Conservation (phyloP, 163 green algal genomes). For the Scenedesmus sp. region DNA sequence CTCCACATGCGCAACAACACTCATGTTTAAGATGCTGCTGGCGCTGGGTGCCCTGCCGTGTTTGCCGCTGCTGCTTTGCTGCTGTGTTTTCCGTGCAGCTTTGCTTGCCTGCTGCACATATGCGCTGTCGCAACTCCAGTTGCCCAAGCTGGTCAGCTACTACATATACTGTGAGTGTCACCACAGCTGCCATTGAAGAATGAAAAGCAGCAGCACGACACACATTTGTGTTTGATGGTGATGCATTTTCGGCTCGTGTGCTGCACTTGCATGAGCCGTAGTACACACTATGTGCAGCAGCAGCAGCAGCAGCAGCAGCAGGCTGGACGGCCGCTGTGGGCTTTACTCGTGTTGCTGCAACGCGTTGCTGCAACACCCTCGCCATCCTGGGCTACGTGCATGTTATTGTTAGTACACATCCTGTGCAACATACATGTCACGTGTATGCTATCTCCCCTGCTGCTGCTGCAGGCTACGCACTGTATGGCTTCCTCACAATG, state of each 20-base stretch:
- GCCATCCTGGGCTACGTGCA: no score
- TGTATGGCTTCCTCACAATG: constrained; percentile 64
- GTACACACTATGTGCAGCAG: no score
- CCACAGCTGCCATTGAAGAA: neutral
- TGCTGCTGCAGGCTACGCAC: constrained; percentile 54
- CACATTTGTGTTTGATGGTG: no score
- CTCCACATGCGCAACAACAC: no score
- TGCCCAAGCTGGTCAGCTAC: neutral
- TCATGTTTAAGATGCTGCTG: neutral
- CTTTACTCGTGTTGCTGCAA: no score
- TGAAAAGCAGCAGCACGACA: neutral
- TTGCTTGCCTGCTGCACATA: neutral
- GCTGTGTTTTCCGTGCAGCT: neutral
- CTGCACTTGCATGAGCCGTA: no score
- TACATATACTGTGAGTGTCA: constrained; percentile 2
- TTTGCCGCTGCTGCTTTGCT: neutral
- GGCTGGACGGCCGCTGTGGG: no score
- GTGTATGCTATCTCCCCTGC: neutral
- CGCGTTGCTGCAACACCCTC: no score
- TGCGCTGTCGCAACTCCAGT: neutral
- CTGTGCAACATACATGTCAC: no score
- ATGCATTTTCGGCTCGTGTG: no score
- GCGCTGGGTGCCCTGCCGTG: neutral
- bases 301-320: no score
- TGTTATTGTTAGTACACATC: no score